These are phyloP conservation scores for Candida ipomoeae DNA, from an alignment of 805 yeast genomes.

Conservation along the genomic window DNA sequence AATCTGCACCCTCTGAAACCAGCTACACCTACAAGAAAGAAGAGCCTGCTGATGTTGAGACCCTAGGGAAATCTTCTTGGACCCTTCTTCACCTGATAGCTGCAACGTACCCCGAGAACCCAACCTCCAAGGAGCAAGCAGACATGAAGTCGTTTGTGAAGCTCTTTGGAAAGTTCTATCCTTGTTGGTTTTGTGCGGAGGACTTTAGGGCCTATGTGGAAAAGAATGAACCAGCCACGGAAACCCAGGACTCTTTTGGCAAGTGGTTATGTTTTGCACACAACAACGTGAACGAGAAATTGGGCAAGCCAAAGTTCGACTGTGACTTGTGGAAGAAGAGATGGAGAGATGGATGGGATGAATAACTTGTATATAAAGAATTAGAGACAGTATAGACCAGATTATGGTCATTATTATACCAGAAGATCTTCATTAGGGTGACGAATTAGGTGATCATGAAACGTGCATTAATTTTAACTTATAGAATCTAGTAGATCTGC, in stretches of 20 bases:
- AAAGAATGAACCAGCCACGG: slow-evolving; percentile 52
- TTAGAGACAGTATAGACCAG: background rate
- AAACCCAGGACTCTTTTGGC: slow-evolving; percentile 74
- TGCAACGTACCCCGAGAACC: slow-evolving; percentile 76
- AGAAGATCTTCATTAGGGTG: too few relatives aligned
- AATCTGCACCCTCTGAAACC: slow-evolving; percentile 2
- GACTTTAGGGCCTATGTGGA: slow-evolving; percentile 68
- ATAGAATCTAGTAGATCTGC: slow-evolving; percentile 15
- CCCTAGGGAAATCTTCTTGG: slow-evolving; percentile 87
- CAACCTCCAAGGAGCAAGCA: slow-evolving; percentile 55
- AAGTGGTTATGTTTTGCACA: slow-evolving; percentile 94
- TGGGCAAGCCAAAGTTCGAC: slow-evolving; percentile 83
- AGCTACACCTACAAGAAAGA: slow-evolving; percentile 34
- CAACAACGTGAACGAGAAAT: slow-evolving; percentile 81
- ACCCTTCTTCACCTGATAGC: slow-evolving; percentile 86
- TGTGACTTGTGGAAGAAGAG: slow-evolving; percentile 88
- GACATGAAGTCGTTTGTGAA: slow-evolving; percentile 69
- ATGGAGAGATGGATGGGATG: slow-evolving; percentile 95
- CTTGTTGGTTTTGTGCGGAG: slow-evolving; percentile 90
- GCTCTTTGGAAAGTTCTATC: slow-evolving; percentile 76
- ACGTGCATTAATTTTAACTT: background rate
- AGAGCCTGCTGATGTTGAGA: slow-evolving; percentile 83
- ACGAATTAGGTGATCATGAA: too few relatives aligned
- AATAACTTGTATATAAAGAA: slow-evolving; percentile 13
- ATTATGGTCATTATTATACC: background rate